These are phyloP conservation scores for Lyophyllum shimeji DNA, from an alignment of 768 basidiomycete species.

Conservation along the genomic window DNA sequence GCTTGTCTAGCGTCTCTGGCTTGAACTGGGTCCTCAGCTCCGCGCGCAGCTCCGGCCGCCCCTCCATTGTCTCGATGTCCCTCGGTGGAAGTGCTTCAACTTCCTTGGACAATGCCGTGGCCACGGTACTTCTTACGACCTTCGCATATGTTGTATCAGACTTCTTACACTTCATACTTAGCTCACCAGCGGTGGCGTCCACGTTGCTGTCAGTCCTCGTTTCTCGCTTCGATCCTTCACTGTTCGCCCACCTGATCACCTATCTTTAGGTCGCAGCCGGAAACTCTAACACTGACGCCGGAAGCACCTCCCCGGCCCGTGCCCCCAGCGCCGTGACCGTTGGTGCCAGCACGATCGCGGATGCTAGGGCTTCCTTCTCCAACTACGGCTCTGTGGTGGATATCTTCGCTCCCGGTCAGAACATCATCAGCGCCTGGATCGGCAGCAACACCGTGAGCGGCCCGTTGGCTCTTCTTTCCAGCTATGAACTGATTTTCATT, in stretches of 20 bases:
- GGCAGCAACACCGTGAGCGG: slow-evolving; percentile 12
- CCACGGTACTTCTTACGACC: background rate
- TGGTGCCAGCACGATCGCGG: slow-evolving; percentile 24
- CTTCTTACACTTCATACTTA: background rate
- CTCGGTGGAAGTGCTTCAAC: slow-evolving; percentile 5
- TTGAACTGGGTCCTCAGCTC: background rate
- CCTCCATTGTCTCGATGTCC: slow-evolving; percentile 9
- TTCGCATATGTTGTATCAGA: background rate
- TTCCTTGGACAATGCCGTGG: slow-evolving; percentile 6
- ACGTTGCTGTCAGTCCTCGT: slow-evolving; percentile 22
- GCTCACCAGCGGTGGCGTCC: slow-evolving; percentile 27
- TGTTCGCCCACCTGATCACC: background rate
- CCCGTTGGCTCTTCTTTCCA: background rate
- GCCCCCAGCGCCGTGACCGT: slow-evolving; percentile 9
- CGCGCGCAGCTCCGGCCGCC: background rate
- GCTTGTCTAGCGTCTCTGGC: background rate
- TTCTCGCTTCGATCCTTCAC: background rate
- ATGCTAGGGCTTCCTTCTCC: slow-evolving; percentile 30
- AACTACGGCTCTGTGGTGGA: slow-evolving; percentile 33
- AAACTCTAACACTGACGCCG: slow-evolving; percentile 7
- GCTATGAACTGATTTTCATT: background rate
- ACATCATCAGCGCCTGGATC: slow-evolving; percentile 25
- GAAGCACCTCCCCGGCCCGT: slow-evolving; percentile 1
- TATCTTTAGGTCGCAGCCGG: slow-evolving; percentile 12
- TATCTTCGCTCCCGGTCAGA: slow-evolving; percentile 32